Evolutionary conservation across 225 moss, liverwort and hornwort species (phyloP).

Genomic region (Pseudoscleropodium purum): DNA sequence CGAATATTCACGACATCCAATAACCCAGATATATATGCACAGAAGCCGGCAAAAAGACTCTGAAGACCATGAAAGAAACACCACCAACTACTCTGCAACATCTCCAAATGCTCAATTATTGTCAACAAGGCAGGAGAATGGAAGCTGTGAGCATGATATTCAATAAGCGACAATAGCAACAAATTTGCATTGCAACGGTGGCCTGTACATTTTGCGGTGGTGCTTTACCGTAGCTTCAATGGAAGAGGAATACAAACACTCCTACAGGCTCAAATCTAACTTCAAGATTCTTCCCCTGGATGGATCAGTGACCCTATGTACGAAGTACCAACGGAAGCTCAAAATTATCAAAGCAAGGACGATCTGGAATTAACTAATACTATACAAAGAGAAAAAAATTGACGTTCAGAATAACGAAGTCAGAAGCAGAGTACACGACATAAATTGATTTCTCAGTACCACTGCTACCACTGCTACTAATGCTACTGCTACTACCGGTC

Average conservation of each 20-base stretch:
- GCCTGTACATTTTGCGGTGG: conserved; percentile 27
- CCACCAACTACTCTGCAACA: background rate
- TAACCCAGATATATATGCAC: background rate
- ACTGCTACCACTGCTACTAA: background rate
- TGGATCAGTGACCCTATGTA: conserved; percentile 8
- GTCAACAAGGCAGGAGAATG: background rate
- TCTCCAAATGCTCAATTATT: background rate
- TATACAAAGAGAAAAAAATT: conserved; percentile 2
- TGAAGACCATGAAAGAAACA: background rate
- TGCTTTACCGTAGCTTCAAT: conserved; percentile 10
- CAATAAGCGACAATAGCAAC: conserved; percentile 6
- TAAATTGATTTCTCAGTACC: background rate
- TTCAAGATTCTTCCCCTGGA: conserved; percentile 2
- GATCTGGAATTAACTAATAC: conserved; percentile 8
- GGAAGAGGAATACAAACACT: background rate
- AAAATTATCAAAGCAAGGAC: conserved; percentile 13
- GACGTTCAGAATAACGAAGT: background rate
- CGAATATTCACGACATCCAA: background rate
- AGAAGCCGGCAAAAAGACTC: background rate
- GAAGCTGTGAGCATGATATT: background rate
- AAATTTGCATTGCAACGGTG: conserved; percentile 17
- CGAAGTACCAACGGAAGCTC: background rate
- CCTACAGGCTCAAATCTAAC: background rate
- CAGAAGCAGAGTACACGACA: background rate
- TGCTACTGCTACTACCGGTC: background rate